A percentile compares a stretch with the other conserved stretches of the same genome.
Conservation (phyloP, 805 yeast genomes). For the Ascoidea rubescens region DNA sequence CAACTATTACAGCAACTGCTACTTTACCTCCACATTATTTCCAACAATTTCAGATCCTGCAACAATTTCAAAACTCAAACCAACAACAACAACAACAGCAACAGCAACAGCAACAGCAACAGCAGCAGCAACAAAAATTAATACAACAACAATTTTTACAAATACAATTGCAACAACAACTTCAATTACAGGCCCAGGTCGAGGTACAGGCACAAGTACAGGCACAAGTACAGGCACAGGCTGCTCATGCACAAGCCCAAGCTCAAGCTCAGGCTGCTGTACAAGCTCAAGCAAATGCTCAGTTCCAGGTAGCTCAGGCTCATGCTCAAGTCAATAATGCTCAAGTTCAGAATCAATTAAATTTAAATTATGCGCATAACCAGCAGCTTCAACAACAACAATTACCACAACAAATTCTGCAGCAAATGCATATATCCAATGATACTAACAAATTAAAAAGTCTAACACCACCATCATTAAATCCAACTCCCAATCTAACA, state of each 20-base stretch:
- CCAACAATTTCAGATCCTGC: neutral
- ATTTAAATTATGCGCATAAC: neutral
- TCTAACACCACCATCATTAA: too few species aligned
- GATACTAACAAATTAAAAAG: too few species aligned
- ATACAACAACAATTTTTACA: conserved; percentile 2
- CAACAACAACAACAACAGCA: neutral
- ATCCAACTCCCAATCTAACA: too few species aligned
- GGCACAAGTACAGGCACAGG: too few species aligned
- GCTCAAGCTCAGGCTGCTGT: conserved; percentile 14
- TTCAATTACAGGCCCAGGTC: too few species aligned
- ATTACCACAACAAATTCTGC: conserved; percentile 2
- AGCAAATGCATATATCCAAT: neutral
- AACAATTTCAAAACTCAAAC: neutral
- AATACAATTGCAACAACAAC: conserved; percentile 12
- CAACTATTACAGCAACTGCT: conserved; percentile 5
- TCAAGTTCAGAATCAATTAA: too few species aligned
- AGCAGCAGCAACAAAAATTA: conserved; percentile 1
- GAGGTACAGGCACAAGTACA: too few species aligned
- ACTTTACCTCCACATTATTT: neutral
- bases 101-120: conserved; percentile 2
- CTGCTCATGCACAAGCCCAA: conserved; percentile 3
- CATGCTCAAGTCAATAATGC: neutral
- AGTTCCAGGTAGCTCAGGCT: neutral
- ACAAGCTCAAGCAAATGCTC: neutral
- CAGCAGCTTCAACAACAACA: conserved; percentile 2